phyloP scores from a whole-genome alignment of 2,329 filamentous ascomycete species.

The Dichotomopilus funicola region DNA sequence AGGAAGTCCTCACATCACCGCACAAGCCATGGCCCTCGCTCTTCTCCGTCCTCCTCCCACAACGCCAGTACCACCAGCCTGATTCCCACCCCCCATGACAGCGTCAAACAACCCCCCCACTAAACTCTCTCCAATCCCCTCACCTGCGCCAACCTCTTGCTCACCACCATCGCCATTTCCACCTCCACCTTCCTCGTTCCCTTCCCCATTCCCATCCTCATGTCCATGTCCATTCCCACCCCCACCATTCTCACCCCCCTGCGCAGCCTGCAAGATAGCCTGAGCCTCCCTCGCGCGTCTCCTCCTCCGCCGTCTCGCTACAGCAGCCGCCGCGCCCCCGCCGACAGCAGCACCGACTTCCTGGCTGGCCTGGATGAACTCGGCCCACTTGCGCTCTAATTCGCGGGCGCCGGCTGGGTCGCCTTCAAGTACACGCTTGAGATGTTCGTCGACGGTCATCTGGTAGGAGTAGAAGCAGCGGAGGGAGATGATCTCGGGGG shows the following conservation, averaged over 20 bases:
- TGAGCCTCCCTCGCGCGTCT: conserved; percentile 77
- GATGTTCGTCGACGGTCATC: conserved; percentile 90
- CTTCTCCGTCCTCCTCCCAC: conserved; percentile 28
- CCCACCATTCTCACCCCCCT: conserved; percentile 72
- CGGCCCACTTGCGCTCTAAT: conserved; percentile 87
- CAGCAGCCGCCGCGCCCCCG: conserved; percentile 49
- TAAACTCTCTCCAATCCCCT: conserved; percentile 23
- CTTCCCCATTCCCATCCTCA: not conserved
- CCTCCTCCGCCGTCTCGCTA: conserved; percentile 52
- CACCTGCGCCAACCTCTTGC: conserved; percentile 51
- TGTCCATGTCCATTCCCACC: no score
- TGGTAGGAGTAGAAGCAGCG: conserved; percentile 97
- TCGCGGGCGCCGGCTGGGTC: conserved; percentile 67
- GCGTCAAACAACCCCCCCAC: no score
- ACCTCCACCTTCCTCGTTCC: conserved; percentile 38
- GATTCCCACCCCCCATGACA: no score
- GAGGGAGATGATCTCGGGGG: conserved; percentile 68
- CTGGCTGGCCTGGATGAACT: conserved; percentile 88
- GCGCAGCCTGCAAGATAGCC: conserved; percentile 43
- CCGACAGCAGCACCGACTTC: conserved; percentile 67
- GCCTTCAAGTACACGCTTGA: conserved; percentile 72
- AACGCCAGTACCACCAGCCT: no score
- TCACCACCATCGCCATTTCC: conserved; percentile 46
- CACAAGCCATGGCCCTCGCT: conserved; percentile 23
- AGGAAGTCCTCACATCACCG: conserved; percentile 19